Conservation (phyloP, 148 eudicot species). For the Heliosperma pusillum region DNA sequence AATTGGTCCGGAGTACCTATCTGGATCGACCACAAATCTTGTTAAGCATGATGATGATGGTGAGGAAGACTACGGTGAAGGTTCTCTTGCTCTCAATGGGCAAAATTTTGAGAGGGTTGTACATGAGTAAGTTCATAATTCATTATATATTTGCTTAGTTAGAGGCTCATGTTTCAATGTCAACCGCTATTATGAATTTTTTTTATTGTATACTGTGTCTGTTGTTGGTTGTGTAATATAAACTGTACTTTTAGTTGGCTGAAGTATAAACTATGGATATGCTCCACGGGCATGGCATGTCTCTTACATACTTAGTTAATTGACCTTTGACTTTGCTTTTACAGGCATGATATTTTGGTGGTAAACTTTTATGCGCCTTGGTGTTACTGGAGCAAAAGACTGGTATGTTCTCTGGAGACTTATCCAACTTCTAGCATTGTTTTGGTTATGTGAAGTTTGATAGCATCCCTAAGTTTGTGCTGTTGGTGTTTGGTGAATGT, state of each 20-base stretch:
- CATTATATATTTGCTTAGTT: neutral
- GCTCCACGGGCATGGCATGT: neutral
- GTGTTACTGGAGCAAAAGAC: slow-evolving; percentile 84
- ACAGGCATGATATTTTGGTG: slow-evolving; percentile 72
- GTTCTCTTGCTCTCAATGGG: slow-evolving; percentile 48
- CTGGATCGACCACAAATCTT: slow-evolving; percentile 41
- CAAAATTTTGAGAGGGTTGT: slow-evolving; percentile 68
- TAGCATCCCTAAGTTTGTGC: neutral
- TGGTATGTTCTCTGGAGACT: slow-evolving; percentile 40
- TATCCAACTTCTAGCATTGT: neutral
- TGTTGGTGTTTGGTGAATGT: neutral
- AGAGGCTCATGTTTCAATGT: slow-evolving; percentile 4
- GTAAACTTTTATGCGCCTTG: slow-evolving; percentile 94
- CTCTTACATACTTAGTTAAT: neutral
- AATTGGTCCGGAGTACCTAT: slow-evolving; percentile 66
- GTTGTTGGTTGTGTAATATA: neutral
- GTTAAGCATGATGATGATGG: slow-evolving; percentile 82
- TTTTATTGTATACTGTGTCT: neutral
- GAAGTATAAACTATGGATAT: neutral
- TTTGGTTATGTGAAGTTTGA: slow-evolving; percentile 7
- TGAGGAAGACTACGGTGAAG: slow-evolving; percentile 73
- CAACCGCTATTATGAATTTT: neutral
- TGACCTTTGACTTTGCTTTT: slow-evolving; percentile 24
- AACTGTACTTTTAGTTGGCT: too few species aligned
- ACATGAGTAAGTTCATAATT: slow-evolving; percentile 55